These are phyloP conservation scores for Pseudogymnoascus sp. DNA, from an alignment of 2,329 filamentous ascomycete species.

Conservation along the genomic window DNA sequence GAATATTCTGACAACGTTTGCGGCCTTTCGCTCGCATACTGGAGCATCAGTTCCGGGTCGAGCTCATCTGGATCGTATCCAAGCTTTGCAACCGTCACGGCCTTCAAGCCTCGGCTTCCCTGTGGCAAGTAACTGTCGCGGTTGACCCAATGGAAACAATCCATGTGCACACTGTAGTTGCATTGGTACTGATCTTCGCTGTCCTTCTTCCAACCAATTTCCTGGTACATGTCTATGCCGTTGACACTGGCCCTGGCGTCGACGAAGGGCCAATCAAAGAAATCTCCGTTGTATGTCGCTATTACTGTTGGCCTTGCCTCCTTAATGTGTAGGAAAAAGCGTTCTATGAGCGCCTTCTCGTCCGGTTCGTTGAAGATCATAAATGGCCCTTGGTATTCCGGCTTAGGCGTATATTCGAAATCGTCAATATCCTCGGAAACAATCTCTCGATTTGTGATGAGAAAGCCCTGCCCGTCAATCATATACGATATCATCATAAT, in stretches of 20 bases:
- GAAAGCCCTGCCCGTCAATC: conserved; percentile 96
- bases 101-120: conserved; percentile 93
- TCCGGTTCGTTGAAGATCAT: conserved; percentile 98
- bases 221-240: conserved; percentile 98
- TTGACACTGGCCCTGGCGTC: conserved; percentile 87
- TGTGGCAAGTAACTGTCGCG: conserved; percentile 97
- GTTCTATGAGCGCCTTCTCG: conserved; percentile 78
- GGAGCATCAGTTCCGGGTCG: conserved; percentile 95
- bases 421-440: conserved; percentile 95
- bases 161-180: conserved; percentile 95
- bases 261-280: conserved; percentile 99
- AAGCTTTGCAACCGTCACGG: conserved; percentile 93
- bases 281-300: conserved; percentile 99
- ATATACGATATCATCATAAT: conserved; percentile 99
- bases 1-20: conserved; percentile 97
- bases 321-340: conserved; percentile 94
- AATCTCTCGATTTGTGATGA: conserved; percentile 96
- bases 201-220: conserved; percentile 95
- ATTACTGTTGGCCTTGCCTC: conserved; percentile 92
- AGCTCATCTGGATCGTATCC: conserved; percentile 98
- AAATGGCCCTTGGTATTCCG: conserved; percentile 90
- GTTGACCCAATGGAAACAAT: conserved; percentile 98
- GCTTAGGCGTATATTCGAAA: conserved; percentile 96
- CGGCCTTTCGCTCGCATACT: conserved; percentile 79
- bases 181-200: conserved; percentile 94